A percentile compares a stretch with the other conserved stretches of the same genome.
These are phyloP conservation scores for Xylaria sp. DNA, from an alignment of 2,329 filamentous ascomycete species.

Conservation along the genomic window DNA sequence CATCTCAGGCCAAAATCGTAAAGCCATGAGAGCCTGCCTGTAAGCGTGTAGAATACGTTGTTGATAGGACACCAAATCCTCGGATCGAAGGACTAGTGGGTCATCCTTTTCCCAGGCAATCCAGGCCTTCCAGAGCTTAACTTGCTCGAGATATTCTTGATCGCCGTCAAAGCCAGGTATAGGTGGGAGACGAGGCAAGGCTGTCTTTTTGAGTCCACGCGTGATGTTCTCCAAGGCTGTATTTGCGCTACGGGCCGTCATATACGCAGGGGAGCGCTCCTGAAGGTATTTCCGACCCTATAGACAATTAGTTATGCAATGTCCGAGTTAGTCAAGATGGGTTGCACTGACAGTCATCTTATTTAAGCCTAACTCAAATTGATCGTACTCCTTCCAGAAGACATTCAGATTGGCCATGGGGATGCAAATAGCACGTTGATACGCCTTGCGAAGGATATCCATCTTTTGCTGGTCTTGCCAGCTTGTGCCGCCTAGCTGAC, in stretches of 20 bases:
- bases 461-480: conserved; percentile 99
- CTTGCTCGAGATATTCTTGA: conserved; percentile 83
- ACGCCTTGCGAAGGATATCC: conserved; percentile 90
- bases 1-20: conserved; percentile 94
- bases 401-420: conserved; percentile 85
- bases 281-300: conserved; percentile 94
- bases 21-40: conserved; percentile 90
- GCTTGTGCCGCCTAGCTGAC: conserved; percentile 81
- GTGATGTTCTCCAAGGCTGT: conserved; percentile 92
- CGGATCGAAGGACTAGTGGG: conserved; percentile 83
- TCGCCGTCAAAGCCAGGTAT: conserved; percentile 87
- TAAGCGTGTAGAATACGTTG: conserved; percentile 88
- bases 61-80: conserved; percentile 79
- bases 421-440: conserved; percentile 87
- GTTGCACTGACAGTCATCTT: conserved; percentile 78
- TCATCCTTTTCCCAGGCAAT: conserved; percentile 95
- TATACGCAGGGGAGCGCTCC: conserved; percentile 91
- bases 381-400: conserved; percentile 97
- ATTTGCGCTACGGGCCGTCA: conserved; percentile 93
- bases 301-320: conserved; percentile 38
- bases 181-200: conserved; percentile 83
- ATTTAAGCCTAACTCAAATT: conserved; percentile 93
- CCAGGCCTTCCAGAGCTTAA: conserved; percentile 92
- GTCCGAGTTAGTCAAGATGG: conserved; percentile 6
- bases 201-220: conserved; percentile 77